Percentiles rank a stretch among this genome's conserved stretches.
Conservation (phyloP, 2,329 filamentous ascomycete species). For the Xylaria sp. region DNA sequence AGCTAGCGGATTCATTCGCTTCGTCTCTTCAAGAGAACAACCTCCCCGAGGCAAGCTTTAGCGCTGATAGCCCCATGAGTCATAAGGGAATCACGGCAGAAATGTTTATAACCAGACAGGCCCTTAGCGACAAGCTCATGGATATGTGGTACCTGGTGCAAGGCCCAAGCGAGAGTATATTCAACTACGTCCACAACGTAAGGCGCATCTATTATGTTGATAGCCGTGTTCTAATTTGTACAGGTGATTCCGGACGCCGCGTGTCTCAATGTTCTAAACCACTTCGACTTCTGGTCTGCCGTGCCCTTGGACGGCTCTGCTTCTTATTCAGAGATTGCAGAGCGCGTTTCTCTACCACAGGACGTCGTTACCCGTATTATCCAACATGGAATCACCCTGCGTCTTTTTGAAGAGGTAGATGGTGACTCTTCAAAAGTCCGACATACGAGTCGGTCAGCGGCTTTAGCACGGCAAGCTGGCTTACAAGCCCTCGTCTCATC, state of each 20-base stretch:
- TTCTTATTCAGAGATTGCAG: conserved; percentile 55
- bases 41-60: conserved; percentile 55
- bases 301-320: conserved; percentile 60
- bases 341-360: conserved; percentile 51
- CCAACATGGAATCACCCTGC: conserved; percentile 53
- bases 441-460: conserved; percentile 54
- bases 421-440: conserved; percentile 46
- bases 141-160: conserved; percentile 59
- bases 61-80: conserved; percentile 55
- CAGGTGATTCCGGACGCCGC: conserved; percentile 58
- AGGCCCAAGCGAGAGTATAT: conserved; percentile 62
- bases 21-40: conserved; percentile 55
- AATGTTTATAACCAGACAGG: conserved; percentile 56
- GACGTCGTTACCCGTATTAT: conserved; percentile 54
- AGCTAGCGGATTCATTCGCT: conserved; percentile 56
- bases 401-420: conserved; percentile 51
- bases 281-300: conserved; percentile 63
- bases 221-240: conserved; percentile 19
- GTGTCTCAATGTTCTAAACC: conserved; percentile 59
- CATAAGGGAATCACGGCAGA: conserved; percentile 56
- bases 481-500: conserved; percentile 52
- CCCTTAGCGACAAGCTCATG: conserved; percentile 56
- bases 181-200: conserved; percentile 56
- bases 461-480: conserved; percentile 49
- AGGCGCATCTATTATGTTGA: conserved; percentile 25